A percentile compares a stretch with the other conserved stretches of the same genome.
Evolutionary conservation across 2,329 filamentous ascomycete species (phyloP).

Genomic region (Aspergillus spinulosporus): DNA sequence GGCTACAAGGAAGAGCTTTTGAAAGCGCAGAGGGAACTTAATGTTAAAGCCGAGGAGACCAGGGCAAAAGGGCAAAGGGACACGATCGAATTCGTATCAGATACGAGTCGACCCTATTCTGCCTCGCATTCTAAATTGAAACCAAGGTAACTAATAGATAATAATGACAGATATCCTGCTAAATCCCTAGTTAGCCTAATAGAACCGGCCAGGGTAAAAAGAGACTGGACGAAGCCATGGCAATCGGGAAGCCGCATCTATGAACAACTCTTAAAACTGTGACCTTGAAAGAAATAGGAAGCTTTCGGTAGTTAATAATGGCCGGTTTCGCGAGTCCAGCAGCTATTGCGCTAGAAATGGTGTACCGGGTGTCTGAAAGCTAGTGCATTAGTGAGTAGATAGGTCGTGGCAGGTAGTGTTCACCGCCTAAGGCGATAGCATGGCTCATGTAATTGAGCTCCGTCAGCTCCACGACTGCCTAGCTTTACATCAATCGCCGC

Average conservation of each 20-base stretch:
- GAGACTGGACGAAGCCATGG: too few species aligned
- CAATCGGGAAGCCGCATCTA: too few species aligned
- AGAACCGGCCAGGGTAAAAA: not conserved
- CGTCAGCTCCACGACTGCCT: conserved; percentile 43
- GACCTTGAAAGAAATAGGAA: too few species aligned
- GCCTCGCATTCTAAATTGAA: conserved; percentile 2
- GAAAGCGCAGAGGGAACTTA: conserved; percentile 43
- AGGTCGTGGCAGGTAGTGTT: not conserved
- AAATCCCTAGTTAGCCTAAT: not conserved
- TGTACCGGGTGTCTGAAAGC: not conserved
- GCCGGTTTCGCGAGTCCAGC: too few species aligned
- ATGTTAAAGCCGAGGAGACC: conserved; percentile 37
- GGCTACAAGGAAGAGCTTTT: conserved; percentile 51
- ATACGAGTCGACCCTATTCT: conserved; percentile 10
- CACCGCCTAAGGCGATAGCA: conserved; percentile 19
- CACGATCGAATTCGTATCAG: conserved; percentile 43
- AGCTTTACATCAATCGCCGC: conserved; percentile 17
- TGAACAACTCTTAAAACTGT: too few species aligned
- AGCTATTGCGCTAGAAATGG: not conserved
- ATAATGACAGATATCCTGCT: not conserved
- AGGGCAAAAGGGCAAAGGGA: conserved; percentile 35
- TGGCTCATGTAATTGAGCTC: conserved; percentile 32
- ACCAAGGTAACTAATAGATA: conserved; percentile 6
- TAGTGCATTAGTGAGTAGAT: not conserved
- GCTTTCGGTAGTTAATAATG: too few species aligned